These are phyloP conservation scores for Marasmius sp. DNA, from an alignment of 1,284 basidiomycete species.

Conservation along the genomic window DNA sequence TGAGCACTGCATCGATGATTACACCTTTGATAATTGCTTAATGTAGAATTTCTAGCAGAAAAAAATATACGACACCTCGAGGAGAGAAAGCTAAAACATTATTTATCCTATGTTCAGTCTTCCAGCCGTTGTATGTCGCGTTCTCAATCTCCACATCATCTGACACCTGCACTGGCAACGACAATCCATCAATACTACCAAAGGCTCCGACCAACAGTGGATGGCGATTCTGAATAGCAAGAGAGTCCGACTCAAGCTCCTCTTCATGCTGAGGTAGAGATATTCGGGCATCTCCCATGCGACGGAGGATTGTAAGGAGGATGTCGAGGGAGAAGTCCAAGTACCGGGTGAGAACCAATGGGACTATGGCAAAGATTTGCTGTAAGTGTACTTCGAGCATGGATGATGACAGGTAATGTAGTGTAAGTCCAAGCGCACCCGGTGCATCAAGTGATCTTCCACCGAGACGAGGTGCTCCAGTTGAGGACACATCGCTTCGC, in stretches of 20 bases:
- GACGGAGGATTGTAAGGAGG: constrained; percentile 21
- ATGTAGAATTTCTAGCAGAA: background rate
- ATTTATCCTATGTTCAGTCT: constrained; percentile 16
- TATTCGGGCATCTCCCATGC: constrained; percentile 34
- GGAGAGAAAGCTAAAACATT: constrained; percentile 22
- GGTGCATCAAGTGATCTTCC: constrained; percentile 42
- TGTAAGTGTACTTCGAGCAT: constrained; percentile 37
- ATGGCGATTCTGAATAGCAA: constrained; percentile 34
- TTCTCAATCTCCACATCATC: constrained; percentile 10
- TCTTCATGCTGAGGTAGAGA: constrained; percentile 27
- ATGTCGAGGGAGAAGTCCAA: constrained; percentile 30
- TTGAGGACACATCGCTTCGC: constrained; percentile 28
- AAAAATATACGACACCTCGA: constrained; percentile 21
- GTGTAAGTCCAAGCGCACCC: constrained; percentile 43
- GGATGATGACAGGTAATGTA: constrained; percentile 44
- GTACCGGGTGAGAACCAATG: constrained; percentile 33
- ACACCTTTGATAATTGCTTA: constrained; percentile 19
- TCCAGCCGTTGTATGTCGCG: constrained; percentile 9
- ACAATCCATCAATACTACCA: constrained; percentile 20
- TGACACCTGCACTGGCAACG: constrained; percentile 11
- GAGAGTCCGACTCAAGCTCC: constrained; percentile 28
- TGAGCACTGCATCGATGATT: constrained; percentile 29
- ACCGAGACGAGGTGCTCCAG: constrained; percentile 16
- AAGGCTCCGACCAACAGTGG: constrained; percentile 39
- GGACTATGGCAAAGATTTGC: constrained; percentile 37